These are phyloP conservation scores for Ophiocordyceps camponoti-saundersi DNA, from an alignment of 2,329 filamentous ascomycete species.

Conservation along the genomic window DNA sequence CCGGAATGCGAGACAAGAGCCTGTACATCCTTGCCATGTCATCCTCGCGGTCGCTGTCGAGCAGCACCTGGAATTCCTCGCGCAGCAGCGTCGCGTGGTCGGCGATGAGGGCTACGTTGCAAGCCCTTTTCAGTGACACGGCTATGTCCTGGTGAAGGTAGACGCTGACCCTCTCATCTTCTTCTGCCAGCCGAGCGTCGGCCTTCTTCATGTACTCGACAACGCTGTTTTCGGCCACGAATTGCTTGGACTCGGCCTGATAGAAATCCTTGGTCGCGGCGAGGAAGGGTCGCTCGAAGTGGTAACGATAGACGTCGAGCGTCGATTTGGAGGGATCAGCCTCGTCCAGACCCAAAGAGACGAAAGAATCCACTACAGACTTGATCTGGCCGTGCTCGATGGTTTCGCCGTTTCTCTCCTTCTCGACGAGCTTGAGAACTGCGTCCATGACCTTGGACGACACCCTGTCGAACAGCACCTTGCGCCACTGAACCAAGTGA, in stretches of 20 bases:
- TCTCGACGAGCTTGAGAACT: slow-evolving; percentile 88
- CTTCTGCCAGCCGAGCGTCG: slow-evolving; percentile 72
- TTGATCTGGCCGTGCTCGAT: slow-evolving; percentile 97
- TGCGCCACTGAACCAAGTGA: slow-evolving; percentile 88
- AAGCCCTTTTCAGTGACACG: slow-evolving; percentile 65
- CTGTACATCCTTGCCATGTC: slow-evolving; percentile 96
- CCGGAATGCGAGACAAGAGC: slow-evolving; percentile 72
- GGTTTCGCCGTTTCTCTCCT: slow-evolving; percentile 91
- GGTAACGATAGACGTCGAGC: slow-evolving; percentile 80
- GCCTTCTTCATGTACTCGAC: slow-evolving; percentile 99
- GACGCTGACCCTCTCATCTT: slow-evolving; percentile 82
- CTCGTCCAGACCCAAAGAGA: slow-evolving; percentile 87
- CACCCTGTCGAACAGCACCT: slow-evolving; percentile 73
- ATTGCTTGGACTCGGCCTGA: slow-evolving; percentile 78
- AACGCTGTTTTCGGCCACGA: slow-evolving; percentile 90
- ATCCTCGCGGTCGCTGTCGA: slow-evolving; percentile 88
- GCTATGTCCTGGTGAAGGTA: slow-evolving; percentile 88
- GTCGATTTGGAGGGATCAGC: slow-evolving; percentile 86
- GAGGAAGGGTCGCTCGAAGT: slow-evolving; percentile 89
- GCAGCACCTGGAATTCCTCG: slow-evolving; percentile 86
- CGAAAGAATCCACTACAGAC: slow-evolving; percentile 89
- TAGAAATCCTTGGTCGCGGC: slow-evolving; percentile 75
- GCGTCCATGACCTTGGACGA: slow-evolving; percentile 85
- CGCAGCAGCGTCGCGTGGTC: slow-evolving; percentile 74
- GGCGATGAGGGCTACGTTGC: slow-evolving; percentile 76